phyloP scores from a whole-genome alignment of 495 filamentous ascomycete genomes.

The Cercophora scortea region DNA sequence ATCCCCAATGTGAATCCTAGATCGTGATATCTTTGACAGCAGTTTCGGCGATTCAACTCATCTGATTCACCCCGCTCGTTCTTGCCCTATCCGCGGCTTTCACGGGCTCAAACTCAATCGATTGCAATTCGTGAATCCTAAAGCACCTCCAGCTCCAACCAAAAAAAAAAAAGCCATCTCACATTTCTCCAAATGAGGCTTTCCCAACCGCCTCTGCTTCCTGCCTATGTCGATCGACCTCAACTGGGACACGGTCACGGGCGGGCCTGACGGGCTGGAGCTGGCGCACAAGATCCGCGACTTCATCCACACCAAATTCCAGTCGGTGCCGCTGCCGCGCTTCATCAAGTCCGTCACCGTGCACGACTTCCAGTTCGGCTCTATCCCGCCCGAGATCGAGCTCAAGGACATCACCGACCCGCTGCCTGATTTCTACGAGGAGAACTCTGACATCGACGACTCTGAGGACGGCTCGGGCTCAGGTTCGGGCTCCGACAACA shows the following conservation, averaged over 20 bases:
- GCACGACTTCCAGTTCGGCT: slow-evolving; percentile 89
- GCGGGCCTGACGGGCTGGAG: slow-evolving; percentile 73
- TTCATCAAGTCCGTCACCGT: slow-evolving; percentile 96
- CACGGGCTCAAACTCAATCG: too few relatives aligned
- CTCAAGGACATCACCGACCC: slow-evolving; percentile 96
- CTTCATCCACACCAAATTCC: slow-evolving; percentile 94
- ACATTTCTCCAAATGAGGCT: background rate
- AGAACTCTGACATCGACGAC: slow-evolving; percentile 47
- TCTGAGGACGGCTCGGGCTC: slow-evolving; percentile 18
- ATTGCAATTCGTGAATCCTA: too few relatives aligned
- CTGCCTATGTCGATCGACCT: slow-evolving; percentile 86
- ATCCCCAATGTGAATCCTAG: too few relatives aligned
- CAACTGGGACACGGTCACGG: slow-evolving; percentile 89
- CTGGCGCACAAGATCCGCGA: slow-evolving; percentile 80
- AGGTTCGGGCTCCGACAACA: slow-evolving; percentile 24
- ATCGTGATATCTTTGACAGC: too few relatives aligned
- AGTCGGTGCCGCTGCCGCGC: slow-evolving; percentile 78
- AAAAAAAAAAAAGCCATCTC: background rate
- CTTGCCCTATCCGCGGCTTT: too few relatives aligned
- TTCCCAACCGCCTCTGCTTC: background rate
- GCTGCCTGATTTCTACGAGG: slow-evolving; percentile 92
- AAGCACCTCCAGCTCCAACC: too few relatives aligned
- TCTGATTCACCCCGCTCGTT: too few relatives aligned
- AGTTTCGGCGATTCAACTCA: too few relatives aligned
- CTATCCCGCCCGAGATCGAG: slow-evolving; percentile 72